Conservation (phyloP, 202 grass and related monocot genomes). For the Musa balbisiana region DNA sequence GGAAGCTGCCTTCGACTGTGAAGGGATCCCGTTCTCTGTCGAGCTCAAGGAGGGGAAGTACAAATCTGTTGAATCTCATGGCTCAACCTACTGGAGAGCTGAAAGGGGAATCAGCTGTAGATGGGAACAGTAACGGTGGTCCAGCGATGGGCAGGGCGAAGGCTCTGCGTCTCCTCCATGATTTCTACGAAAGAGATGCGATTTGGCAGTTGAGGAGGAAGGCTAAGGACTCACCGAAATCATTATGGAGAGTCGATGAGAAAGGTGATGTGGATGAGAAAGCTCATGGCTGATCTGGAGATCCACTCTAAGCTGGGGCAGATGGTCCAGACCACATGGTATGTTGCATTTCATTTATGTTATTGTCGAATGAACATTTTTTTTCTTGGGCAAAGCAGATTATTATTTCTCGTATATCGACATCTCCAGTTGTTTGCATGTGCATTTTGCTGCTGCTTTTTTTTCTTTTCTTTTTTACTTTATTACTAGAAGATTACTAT, state of each 20-base stretch:
- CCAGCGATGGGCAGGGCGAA: constrained; percentile 35
- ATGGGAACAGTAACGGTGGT: constrained; percentile 29
- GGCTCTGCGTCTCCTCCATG: constrained; percentile 28
- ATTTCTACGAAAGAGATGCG: constrained; percentile 38
- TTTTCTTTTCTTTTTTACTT: neutral
- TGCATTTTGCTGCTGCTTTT: neutral
- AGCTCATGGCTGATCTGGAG: neutral
- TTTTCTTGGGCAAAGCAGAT: neutral
- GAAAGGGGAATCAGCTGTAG: constrained; percentile 2
- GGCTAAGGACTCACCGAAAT: constrained; percentile 12
- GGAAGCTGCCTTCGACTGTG: constrained; percentile 11
- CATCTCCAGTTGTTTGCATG: constrained; percentile 5
- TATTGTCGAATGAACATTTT: constrained; percentile 9
- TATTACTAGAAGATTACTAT: too few species aligned
- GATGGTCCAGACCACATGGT: neutral
- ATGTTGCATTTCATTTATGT: neutral
- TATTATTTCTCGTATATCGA: neutral
- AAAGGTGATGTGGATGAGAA: neutral
- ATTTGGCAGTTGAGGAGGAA: constrained; percentile 39
- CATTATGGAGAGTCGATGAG: neutral
- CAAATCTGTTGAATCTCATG: constrained; percentile 89
- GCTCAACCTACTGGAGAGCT: constrained; percentile 40
- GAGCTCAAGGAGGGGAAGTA: constrained; percentile 44
- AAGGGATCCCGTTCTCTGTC: constrained; percentile 42
- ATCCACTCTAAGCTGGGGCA: neutral